Percentiles rank a stretch among this genome's conserved stretches.
Evolutionary conservation across 306 rosid species (phyloP).

Genomic region (Vigna reflexopilosa): DNA sequence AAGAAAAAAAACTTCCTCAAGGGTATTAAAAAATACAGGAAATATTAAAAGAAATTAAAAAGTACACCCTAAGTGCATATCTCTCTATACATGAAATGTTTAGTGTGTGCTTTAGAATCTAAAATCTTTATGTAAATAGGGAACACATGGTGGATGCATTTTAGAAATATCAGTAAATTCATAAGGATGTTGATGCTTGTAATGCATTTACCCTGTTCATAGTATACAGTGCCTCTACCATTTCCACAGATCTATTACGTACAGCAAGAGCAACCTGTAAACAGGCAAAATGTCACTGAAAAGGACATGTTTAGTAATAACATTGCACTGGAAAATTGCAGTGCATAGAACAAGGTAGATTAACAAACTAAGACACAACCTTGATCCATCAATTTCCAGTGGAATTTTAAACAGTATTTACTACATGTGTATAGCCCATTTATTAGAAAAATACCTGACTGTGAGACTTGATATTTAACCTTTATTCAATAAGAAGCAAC

Average conservation of each 20-base stretch:
- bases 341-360: conserved; percentile 33
- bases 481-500: conserved; percentile 31
- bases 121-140: conserved; percentile 8
- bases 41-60: conserved; percentile 6
- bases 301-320: conserved; percentile 27
- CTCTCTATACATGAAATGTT: conserved; percentile 21
- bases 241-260: conserved; percentile 72
- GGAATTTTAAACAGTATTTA: conserved; percentile 33
- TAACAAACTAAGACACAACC: conserved; percentile 39
- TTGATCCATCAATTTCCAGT: conserved; percentile 28
- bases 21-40: conserved; percentile 34
- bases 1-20: conserved; percentile 26
- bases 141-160: conserved; percentile 29
- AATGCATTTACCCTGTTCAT: conserved; percentile 72
- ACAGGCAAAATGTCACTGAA: conserved; percentile 31
- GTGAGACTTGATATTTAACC: conserved; percentile 30
- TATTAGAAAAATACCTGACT: conserved; percentile 30
- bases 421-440: conserved; percentile 27
- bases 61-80: neutral
- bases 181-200: conserved; percentile 33
- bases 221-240: conserved; percentile 95
- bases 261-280: conserved; percentile 81
- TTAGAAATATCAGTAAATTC: conserved; percentile 40
- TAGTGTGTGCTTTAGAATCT: conserved; percentile 26
- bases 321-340: conserved; percentile 28